These are phyloP conservation scores for Cystofilobasidium bisporidii DNA, from an alignment of 768 basidiomycete species.

Conservation along the genomic window DNA sequence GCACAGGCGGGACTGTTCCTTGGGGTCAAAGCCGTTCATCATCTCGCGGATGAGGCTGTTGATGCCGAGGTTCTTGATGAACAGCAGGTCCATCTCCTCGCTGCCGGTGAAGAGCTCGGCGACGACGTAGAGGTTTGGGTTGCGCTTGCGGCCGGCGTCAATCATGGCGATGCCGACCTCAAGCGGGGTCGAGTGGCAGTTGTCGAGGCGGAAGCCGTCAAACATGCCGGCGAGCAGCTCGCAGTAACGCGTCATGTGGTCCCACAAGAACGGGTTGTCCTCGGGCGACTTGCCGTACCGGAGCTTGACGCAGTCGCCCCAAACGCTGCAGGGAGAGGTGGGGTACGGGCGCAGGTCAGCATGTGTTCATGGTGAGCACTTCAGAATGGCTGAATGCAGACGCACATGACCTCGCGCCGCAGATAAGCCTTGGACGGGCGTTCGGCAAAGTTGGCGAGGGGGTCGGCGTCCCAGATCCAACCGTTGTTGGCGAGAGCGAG, in stretches of 20 bases:
- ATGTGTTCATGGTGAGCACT: no score
- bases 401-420: conserved; percentile 74
- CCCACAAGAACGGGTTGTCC: conserved; percentile 90
- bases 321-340: conserved; percentile 45
- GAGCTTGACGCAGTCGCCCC: conserved; percentile 97
- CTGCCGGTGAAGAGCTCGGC: conserved; percentile 95
- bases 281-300: conserved; percentile 73
- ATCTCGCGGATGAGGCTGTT: conserved; percentile 91
- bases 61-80: conserved; percentile 83
- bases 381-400: no score
- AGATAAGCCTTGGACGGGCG: conserved; percentile 88
- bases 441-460: conserved; percentile 85
- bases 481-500: conserved; percentile 94
- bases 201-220: conserved; percentile 95
- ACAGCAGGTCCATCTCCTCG: conserved; percentile 83
- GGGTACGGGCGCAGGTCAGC: no score
- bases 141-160: conserved; percentile 75
- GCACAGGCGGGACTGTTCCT: conserved; percentile 71
- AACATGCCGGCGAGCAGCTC: conserved; percentile 68
- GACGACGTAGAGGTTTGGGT: conserved; percentile 89
- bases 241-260: conserved; percentile 78
- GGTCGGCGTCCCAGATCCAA: conserved; percentile 97
- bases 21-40: conserved; percentile 71
- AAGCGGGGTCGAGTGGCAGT: conserved; percentile 94
- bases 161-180: conserved; percentile 93